Conservation (phyloP, 495 filamentous ascomycete genomes). For the Hyphodiscus hymeniophilus region DNA sequence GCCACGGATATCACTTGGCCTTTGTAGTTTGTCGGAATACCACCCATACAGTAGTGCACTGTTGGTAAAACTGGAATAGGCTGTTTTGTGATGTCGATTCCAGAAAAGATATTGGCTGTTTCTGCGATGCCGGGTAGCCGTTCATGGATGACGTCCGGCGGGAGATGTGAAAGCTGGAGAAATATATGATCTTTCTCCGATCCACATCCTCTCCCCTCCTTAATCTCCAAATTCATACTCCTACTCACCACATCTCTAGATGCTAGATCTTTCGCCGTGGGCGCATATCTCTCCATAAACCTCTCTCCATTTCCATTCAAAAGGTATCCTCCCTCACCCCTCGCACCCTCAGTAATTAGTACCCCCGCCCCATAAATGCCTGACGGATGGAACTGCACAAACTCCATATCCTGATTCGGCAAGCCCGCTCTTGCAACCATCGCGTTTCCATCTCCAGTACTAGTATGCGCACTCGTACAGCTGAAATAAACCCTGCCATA, state of each 20-base stretch:
- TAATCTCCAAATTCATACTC: constrained; percentile 23
- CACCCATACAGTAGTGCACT: constrained; percentile 23
- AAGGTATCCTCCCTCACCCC: constrained; percentile 21
- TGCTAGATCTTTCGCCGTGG: constrained; percentile 21
- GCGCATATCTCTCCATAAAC: constrained; percentile 23
- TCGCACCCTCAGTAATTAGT: constrained; percentile 20
- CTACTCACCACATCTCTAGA: constrained; percentile 19
- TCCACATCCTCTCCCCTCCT: constrained; percentile 19
- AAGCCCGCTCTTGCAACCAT: constrained; percentile 22
- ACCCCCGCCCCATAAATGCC: constrained; percentile 22
- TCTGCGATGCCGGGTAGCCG: constrained; percentile 21
- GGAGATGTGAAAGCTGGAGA: constrained; percentile 22
- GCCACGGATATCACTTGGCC: constrained; percentile 20
- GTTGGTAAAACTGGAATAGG: constrained; percentile 22
- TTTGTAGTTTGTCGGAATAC: constrained; percentile 22
- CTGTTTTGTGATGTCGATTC: constrained; percentile 21
- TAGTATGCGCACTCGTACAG: constrained; percentile 19
- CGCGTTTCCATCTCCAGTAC: constrained; percentile 21
- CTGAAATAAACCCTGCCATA: constrained; percentile 22
- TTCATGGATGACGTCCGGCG: constrained; percentile 15
- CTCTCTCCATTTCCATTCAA: constrained; percentile 20
- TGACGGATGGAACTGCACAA: constrained; percentile 23
- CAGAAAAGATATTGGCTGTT: constrained; percentile 21
- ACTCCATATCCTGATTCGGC: constrained; percentile 24
- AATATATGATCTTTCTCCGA: constrained; percentile 21